These are phyloP conservation scores for Caloboletus inedulis DNA, from an alignment of 1,284 basidiomycete genomes.

Conservation along the genomic window DNA sequence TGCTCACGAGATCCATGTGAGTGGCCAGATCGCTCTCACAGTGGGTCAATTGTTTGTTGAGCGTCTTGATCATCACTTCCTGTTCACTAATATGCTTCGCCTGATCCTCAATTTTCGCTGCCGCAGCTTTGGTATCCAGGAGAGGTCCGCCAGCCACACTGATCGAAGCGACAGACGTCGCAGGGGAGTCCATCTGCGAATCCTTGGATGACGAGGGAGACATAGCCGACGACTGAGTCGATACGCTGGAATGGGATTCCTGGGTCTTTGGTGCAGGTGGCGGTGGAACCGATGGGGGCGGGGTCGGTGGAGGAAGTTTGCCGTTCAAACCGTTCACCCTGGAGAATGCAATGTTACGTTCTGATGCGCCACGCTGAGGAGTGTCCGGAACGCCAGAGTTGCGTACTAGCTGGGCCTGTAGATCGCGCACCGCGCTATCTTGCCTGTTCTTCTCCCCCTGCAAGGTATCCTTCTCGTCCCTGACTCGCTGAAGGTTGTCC, in stretches of 20 bases:
- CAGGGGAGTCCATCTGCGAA: constrained; percentile 62
- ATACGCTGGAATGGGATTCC: constrained; percentile 48
- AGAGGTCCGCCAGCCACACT: constrained; percentile 31
- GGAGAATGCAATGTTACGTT: constrained; percentile 53
- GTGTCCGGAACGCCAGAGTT: constrained; percentile 45
- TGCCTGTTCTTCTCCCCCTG: constrained; percentile 69
- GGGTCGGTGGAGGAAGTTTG: constrained; percentile 85
- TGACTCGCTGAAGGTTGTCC: constrained; percentile 67
- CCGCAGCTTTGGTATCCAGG: constrained; percentile 51
- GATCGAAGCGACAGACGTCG: constrained; percentile 56
- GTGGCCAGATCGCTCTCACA: constrained; percentile 89
- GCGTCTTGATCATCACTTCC: constrained; percentile 85
- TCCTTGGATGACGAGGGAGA: constrained; percentile 58
- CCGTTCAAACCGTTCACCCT: constrained; percentile 58
- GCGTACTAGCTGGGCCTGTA: constrained; percentile 71
- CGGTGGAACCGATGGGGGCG: constrained; percentile 84
- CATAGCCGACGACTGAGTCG: constrained; percentile 54
- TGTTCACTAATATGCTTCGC: constrained; percentile 76
- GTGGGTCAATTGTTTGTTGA: constrained; percentile 88
- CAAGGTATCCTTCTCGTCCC: constrained; percentile 77
- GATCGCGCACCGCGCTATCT: constrained; percentile 64
- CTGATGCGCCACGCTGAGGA: constrained; percentile 47
- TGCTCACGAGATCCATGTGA: constrained; percentile 86
- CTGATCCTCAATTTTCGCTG: constrained; percentile 67
- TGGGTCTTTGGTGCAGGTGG: constrained; percentile 70